Evolutionary conservation across 352 stramenopile species (phyloP), one percentile per base, ranked within the genome.

Genomic region (Thalassiosira hispida): DNA sequence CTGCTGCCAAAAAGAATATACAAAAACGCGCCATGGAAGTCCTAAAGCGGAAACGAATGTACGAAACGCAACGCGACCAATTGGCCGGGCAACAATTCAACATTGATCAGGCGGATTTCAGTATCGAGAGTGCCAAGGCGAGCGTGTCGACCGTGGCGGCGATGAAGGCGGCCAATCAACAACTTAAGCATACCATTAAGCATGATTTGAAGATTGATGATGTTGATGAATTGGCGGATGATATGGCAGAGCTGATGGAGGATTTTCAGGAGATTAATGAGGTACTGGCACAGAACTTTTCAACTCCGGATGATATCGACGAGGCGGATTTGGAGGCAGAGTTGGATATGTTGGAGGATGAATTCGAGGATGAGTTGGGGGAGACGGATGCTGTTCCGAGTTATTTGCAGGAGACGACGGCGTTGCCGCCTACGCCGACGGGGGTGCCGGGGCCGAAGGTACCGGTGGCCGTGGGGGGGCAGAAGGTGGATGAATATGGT

Each of bases 181-280:
- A 94, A 66, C 85, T 99, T 3, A 98, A 98, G 81, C 60, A 20
- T 0, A 90, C 90, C 3, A 95, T 98, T 81, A 96, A 95, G 25
- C 96, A 98, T 78, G 97, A 98, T 88, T 95, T 99, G 62, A 92
- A 99, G 77, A 95, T 99, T 57, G 93, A 96, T 56, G 95, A 98
- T 66, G 92, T 99, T 0, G 97, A 99, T 92, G 95, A 98, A 73
- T 84, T 98, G 42, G 96, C 97, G 82, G 97, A 99, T 83, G 96
- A 98, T 73, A 97, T 99, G 93, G 96, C 96, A 0, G 95, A 99
- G 31, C 86, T 98, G 59, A 97, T 98, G 91, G 95, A 98, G 77
- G 97, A 99, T 71, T 98, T 98, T 91, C 97, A 98, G 75, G 96
- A 99, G 82, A 98, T 99, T 70, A 98, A 99, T 73, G 96, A 98